phyloP scores from a whole-genome alignment of 192 early-diverging fungal genomes.

The Paraglomus brasilianum region DNA sequence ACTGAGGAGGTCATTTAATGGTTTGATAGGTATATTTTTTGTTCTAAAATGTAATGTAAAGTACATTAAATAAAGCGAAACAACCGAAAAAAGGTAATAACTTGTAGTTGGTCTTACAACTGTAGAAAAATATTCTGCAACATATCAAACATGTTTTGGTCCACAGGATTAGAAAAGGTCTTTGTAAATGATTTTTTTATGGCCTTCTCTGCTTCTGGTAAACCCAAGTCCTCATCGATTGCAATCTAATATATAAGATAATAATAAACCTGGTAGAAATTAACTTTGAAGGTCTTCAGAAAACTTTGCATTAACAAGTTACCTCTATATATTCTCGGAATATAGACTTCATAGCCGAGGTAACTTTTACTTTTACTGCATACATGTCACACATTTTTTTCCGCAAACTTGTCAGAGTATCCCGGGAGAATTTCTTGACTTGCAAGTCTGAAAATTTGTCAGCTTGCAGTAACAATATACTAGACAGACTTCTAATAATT shows the following conservation, averaged over 20 bases:
- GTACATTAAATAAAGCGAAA: background rate
- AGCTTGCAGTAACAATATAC: too few species aligned
- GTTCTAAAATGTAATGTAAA: constrained; percentile 10
- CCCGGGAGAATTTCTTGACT: too few species aligned
- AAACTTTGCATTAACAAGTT: too few species aligned
- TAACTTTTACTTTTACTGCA: too few species aligned
- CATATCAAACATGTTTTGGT: constrained; percentile 2
- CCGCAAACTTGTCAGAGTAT: too few species aligned
- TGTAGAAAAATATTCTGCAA: constrained; percentile 14
- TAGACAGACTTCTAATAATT: background rate
- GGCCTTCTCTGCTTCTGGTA: background rate
- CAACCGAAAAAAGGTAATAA: too few species aligned
- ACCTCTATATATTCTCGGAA: too few species aligned
- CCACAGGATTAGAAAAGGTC: constrained; percentile 4
- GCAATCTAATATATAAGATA: constrained; percentile 9
- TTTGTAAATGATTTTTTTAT: constrained; percentile 12
- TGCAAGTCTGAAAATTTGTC: too few species aligned
- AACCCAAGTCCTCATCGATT: constrained; percentile 6
- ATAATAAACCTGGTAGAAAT: too few species aligned
- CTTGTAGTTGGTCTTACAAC: constrained; percentile 20
- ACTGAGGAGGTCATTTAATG: constrained; percentile 14
- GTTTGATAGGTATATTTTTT: constrained; percentile 14
- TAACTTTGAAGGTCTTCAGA: too few species aligned
- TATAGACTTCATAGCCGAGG: too few species aligned
- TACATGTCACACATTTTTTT: too few species aligned